Conservation (phyloP, 225 moss, liverwort and hornwort genomes). For the Antitrichia curtipendula region DNA sequence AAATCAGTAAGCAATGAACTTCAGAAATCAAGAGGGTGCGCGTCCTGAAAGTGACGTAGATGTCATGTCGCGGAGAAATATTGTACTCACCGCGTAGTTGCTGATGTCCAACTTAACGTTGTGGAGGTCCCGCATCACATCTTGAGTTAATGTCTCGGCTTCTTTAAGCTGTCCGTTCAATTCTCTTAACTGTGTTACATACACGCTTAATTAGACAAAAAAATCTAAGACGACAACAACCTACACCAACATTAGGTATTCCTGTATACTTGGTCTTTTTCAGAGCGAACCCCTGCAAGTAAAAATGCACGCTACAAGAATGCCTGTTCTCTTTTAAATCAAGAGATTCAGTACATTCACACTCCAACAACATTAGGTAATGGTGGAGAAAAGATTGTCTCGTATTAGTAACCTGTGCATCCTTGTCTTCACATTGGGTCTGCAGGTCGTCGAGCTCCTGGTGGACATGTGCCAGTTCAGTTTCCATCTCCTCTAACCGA, state of each 20-base stretch:
- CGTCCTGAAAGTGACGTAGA: background rate
- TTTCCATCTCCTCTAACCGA: conserved; percentile 34
- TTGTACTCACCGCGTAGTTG: conserved; percentile 33
- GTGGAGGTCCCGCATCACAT: conserved; percentile 47
- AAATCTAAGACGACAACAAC: background rate
- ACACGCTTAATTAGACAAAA: background rate
- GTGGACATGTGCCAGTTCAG: conserved; percentile 32
- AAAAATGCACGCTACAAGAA: too few species aligned
- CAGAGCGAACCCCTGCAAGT: background rate
- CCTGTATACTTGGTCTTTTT: background rate
- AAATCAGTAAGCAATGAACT: background rate
- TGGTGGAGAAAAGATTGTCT: background rate
- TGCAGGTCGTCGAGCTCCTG: conserved; percentile 41
- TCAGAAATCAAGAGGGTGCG: background rate
- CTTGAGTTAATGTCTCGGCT: conserved; percentile 47
- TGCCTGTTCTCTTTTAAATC: too few species aligned
- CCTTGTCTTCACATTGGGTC: conserved; percentile 42
- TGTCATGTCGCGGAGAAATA: background rate
- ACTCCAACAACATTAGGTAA: too few species aligned
- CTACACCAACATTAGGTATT: background rate
- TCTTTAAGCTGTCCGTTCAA: conserved; percentile 29
- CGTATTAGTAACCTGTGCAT: conserved; percentile 14
- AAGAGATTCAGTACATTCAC: background rate
- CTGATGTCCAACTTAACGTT: conserved; percentile 52
- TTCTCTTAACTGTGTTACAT: conserved; percentile 10